Evolutionary conservation across 208 protist genomes (phyloP).

Genomic region (Angomonas deanei): DNA sequence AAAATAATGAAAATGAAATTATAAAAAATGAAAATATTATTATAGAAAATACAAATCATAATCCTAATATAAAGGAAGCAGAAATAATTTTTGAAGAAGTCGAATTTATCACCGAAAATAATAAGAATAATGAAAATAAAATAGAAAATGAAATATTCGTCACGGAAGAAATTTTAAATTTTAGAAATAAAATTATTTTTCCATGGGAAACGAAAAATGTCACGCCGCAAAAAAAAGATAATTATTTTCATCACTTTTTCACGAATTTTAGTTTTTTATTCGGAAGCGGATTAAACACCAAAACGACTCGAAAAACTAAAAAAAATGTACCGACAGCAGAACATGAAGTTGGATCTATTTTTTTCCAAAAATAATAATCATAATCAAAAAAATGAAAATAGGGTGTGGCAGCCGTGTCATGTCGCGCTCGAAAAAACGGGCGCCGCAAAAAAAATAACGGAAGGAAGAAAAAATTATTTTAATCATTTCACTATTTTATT

Average conservation of each 20-base stretch:
- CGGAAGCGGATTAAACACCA: too few relatives aligned
- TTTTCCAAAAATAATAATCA: too few relatives aligned
- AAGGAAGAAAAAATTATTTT: not conserved
- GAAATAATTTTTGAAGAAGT: not conserved
- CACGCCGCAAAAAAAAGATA: not conserved
- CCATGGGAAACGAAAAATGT: not conserved
- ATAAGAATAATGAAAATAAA: not conserved
- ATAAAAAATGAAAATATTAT: not conserved
- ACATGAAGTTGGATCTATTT: too few relatives aligned
- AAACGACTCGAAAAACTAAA: too few relatives aligned
- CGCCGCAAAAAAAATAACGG: too few relatives aligned
- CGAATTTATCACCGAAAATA: not conserved
- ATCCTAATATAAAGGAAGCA: not conserved
- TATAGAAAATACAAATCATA: not conserved
- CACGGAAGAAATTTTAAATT: not conserved
- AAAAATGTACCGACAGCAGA: too few relatives aligned
- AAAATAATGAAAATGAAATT: too few relatives aligned
- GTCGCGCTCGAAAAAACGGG: too few relatives aligned
- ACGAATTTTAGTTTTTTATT: too few relatives aligned
- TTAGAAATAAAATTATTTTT: not conserved
- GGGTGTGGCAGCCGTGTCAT: too few relatives aligned
- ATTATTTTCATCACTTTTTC: not conserved
- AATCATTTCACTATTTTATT: not conserved
- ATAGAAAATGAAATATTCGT: not conserved
- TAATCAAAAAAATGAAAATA: too few relatives aligned